A percentile compares a stretch with the other conserved stretches of the same genome.
phyloP scores from a whole-genome alignment of 2,329 filamentous ascomycete genomes.

The Hyphodiscus sp. region DNA sequence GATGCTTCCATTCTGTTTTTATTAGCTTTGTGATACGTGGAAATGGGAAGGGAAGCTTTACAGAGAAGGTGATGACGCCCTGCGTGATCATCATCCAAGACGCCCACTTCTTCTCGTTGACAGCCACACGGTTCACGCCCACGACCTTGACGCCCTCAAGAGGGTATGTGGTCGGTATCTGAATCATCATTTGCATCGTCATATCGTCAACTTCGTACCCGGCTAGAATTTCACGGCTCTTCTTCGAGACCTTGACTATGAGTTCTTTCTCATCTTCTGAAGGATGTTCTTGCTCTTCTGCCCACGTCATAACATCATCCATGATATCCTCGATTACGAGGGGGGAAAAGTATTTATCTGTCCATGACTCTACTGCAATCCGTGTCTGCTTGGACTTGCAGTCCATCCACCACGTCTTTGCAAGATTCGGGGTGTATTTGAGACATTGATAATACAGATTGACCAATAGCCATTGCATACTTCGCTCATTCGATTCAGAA shows the following conservation, averaged over 20 bases:
- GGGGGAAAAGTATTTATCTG: conserved; percentile 73
- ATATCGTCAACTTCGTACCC: conserved; percentile 86
- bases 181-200: conserved; percentile 74
- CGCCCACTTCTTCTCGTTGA: conserved; percentile 88
- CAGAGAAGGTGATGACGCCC: conserved; percentile 85
- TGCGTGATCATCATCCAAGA: conserved; percentile 84
- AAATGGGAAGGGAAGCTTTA: conserved; percentile 31
- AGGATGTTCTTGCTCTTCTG: conserved; percentile 41
- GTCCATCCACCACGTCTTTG: conserved; percentile 78
- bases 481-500: conserved; percentile 58
- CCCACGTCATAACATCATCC: conserved; percentile 63
- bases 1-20: conserved; percentile 64
- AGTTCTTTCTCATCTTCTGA: conserved; percentile 49
- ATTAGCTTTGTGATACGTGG: conserved; percentile 1
- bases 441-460: conserved; percentile 82
- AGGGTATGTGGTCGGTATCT: conserved; percentile 75
- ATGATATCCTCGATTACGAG: conserved; percentile 60
- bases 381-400: conserved; percentile 76
- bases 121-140: conserved; percentile 75
- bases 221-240: conserved; percentile 70
- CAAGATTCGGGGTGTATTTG: conserved; percentile 68
- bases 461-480: conserved; percentile 75
- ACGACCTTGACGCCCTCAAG: conserved; percentile 71
- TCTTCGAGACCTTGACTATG: conserved; percentile 63
- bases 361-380: conserved; percentile 76